A percentile compares a stretch with the other conserved stretches of the same genome.
Conservation (phyloP, 2,329 filamentous ascomycete species). For the Dactylellina sp. region DNA sequence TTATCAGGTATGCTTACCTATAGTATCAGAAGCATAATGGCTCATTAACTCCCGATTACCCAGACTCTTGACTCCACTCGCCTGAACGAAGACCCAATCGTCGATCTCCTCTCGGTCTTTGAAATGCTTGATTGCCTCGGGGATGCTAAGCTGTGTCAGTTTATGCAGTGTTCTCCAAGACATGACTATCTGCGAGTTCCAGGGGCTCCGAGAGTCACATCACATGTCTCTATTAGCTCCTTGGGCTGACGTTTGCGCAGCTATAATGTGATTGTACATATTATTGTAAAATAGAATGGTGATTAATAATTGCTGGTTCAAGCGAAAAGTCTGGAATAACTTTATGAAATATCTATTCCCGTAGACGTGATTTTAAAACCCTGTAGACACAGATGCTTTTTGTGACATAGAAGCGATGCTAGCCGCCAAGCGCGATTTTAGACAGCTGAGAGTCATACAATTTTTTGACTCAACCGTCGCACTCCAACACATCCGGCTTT, state of each 20-base stretch:
- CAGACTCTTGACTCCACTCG: slow-evolving; percentile 52
- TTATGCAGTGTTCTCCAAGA: slow-evolving; percentile 7
- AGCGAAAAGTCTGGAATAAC: neutral
- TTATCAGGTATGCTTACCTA: slow-evolving; percentile 42
- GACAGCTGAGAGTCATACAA: slow-evolving; percentile 24
- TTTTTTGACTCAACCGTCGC: slow-evolving; percentile 49
- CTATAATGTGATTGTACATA: slow-evolving; percentile 29
- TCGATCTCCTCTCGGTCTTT: slow-evolving; percentile 40
- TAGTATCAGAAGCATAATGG: neutral
- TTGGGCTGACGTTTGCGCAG: neutral
- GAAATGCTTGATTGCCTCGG: slow-evolving; percentile 23
- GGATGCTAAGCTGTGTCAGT: slow-evolving; percentile 15
- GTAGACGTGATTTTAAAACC: neutral
- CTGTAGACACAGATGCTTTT: neutral
- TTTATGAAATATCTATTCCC: neutral
- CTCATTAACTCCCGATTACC: slow-evolving; percentile 18
- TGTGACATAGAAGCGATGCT: slow-evolving; percentile 26
- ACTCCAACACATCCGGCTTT: slow-evolving; percentile 18
- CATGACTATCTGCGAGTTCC: slow-evolving; percentile 12
- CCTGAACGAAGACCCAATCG: slow-evolving; percentile 29
- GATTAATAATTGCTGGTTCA: neutral
- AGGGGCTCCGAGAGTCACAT: slow-evolving; percentile 13
- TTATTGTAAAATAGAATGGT: slow-evolving; percentile 21
- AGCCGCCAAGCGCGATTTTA: slow-evolving; percentile 47
- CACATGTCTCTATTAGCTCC: slow-evolving; percentile 1